Evolutionary conservation across 2,329 filamentous ascomycete species (phyloP).

Genomic region (Drechslerella dactyloides): DNA sequence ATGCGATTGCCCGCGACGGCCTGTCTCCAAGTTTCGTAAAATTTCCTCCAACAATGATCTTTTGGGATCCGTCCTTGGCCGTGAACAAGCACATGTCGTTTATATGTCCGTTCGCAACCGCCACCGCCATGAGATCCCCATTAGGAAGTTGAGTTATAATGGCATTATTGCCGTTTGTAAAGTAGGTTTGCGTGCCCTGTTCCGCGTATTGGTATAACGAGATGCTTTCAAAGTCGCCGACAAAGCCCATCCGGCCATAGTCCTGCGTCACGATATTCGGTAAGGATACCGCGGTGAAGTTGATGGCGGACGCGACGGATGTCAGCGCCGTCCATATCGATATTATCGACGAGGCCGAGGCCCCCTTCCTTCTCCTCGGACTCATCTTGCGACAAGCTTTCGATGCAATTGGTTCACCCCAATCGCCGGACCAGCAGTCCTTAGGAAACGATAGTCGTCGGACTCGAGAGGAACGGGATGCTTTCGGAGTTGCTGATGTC

Average conservation of each 20-base stretch:
- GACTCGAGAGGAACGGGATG: neutral
- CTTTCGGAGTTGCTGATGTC: neutral
- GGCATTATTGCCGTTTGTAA: conserved; percentile 78
- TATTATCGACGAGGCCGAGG: conserved; percentile 37
- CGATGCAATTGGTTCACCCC: conserved; percentile 27
- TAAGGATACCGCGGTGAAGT: conserved; percentile 39
- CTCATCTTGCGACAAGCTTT: conserved; percentile 33
- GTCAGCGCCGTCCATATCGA: conserved; percentile 41
- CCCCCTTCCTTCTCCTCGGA: conserved; percentile 45
- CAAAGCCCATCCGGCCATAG: conserved; percentile 46
- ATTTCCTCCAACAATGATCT: conserved; percentile 87
- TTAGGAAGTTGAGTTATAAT: conserved; percentile 84
- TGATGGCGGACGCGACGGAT: conserved; percentile 36
- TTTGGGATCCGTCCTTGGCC: conserved; percentile 68
- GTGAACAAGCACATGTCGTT: conserved; percentile 84
- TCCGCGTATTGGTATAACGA: conserved; percentile 86
- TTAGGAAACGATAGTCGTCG: neutral
- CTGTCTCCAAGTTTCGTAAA: conserved; percentile 86
- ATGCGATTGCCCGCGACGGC: conserved; percentile 76
- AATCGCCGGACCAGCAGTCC: conserved; percentile 11
- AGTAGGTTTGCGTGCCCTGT: conserved; percentile 73
- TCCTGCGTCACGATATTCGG: conserved; percentile 31
- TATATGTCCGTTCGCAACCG: conserved; percentile 81
- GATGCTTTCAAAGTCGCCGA: conserved; percentile 86
- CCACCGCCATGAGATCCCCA: conserved; percentile 76